Evolutionary conservation across 2,329 filamentous ascomycete species (phyloP).

Genomic region (Xylariaceae sp.): DNA sequence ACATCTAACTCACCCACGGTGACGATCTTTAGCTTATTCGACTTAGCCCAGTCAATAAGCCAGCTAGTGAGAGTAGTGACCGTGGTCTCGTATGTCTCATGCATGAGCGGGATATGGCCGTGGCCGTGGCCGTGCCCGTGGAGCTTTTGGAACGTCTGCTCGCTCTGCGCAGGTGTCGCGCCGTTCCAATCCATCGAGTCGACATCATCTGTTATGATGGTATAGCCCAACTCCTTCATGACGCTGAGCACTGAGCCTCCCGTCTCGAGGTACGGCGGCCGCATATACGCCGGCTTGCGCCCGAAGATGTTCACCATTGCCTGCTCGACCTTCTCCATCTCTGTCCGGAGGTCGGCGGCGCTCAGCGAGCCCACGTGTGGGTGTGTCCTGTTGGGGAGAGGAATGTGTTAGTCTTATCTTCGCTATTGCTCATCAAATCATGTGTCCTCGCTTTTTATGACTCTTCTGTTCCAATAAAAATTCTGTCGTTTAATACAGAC

Average conservation of each 20-base stretch:
- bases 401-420: constrained; percentile 1
- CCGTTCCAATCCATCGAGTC: constrained; percentile 59
- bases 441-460: neutral
- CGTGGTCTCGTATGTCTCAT: constrained; percentile 47
- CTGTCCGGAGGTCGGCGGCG: constrained; percentile 36
- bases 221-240: constrained; percentile 47
- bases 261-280: constrained; percentile 45
- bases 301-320: constrained; percentile 46
- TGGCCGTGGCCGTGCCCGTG: constrained; percentile 30
- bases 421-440: too few species aligned
- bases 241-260: constrained; percentile 39
- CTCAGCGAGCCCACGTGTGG: constrained; percentile 39
- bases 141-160: constrained; percentile 46
- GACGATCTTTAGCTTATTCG: constrained; percentile 43
- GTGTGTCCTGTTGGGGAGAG: constrained; percentile 36
- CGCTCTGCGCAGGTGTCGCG: constrained; percentile 43
- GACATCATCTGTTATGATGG: constrained; percentile 55
- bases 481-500: neutral
- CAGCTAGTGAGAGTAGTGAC: constrained; percentile 45
- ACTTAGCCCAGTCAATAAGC: constrained; percentile 46
- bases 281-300: constrained; percentile 45
- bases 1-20: constrained; percentile 41
- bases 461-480: neutral
- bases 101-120: constrained; percentile 52
- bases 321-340: constrained; percentile 48